These are phyloP conservation scores for Botryosphaeria dothidea DNA, from an alignment of 2,329 filamentous ascomycete species.

Conservation along the genomic window DNA sequence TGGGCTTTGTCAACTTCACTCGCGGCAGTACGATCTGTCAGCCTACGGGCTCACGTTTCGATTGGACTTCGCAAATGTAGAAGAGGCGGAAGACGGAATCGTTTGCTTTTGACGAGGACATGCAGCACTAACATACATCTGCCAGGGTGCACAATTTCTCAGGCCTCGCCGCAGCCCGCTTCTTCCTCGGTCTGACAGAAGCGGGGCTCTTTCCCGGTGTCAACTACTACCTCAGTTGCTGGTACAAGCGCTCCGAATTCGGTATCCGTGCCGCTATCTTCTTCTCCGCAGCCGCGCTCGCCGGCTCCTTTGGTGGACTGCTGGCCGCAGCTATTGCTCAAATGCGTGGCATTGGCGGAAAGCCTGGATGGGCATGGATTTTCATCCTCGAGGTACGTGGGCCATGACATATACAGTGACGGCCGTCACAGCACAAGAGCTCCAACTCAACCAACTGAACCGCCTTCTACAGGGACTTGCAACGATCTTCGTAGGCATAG, in stretches of 20 bases:
- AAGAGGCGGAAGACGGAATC: neutral
- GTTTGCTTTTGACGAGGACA: neutral
- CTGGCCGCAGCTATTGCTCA: conserved; percentile 70
- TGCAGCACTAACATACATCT: neutral
- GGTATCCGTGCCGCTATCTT: conserved; percentile 80
- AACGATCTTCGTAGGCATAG: conserved; percentile 67
- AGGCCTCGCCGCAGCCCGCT: conserved; percentile 38
- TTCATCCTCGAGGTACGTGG: conserved; percentile 25
- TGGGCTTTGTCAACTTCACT: no score
- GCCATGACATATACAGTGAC: no score
- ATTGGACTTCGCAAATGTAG: no score
- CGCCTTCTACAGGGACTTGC: conserved; percentile 62
- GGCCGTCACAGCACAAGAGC: neutral
- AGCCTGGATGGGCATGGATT: conserved; percentile 46
- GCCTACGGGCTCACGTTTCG: no score
- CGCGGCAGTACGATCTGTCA: no score
- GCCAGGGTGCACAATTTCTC: conserved; percentile 1
- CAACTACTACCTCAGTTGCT: conserved; percentile 79
- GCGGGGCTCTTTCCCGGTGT: conserved; percentile 66
- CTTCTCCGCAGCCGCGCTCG: conserved; percentile 78
- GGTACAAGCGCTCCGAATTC: conserved; percentile 79
- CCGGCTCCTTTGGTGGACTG: conserved; percentile 75
- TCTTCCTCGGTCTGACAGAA: conserved; percentile 72
- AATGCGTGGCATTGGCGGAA: conserved; percentile 63
- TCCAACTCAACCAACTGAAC: neutral